Base-by-base conservation (phyloP, 2,329 filamentous ascomycete species). In the Hypoxylon sp. region DNA sequence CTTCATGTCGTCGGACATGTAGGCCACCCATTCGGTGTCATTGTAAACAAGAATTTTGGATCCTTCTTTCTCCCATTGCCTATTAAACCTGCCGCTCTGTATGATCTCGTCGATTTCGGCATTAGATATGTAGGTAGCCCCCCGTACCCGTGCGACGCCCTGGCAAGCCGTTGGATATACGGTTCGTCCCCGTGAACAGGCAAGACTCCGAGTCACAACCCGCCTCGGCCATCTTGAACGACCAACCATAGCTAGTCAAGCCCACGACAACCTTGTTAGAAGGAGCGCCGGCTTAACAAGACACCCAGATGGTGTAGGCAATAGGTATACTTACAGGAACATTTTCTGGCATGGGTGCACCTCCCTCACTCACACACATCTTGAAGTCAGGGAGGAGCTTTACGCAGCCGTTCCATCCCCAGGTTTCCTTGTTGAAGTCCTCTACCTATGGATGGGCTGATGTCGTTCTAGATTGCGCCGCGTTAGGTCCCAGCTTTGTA, bases 1-100 rank as follows among this genome's bases (percentile, higher is more conserved):
- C 25, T 44, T 51, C 30, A 20, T 66, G 2, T 55, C 42, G 6
- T 58, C 57, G 17, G 57, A 57, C 51, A 66, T 67, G 27, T 73
- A 73, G 16, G 64, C 61, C 2, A 71, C 70, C 51, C 66, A 67
- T 12, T 71, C 21, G 1, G 58, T 68, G 11, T 68, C 51, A 27
- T 72, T 63, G 48, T 66, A 68, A 36, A 73, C 63, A 4, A 68
- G 62, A 35, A 70, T 60, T 53, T 71, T 45, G 9, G 50, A 42
- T 15, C 43, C 35, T 38, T 21, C 23, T 12, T 20, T 25, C 8
- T 7, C 34, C 45, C 31, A 46, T 11, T 40, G 43, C n/a, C 35
- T 32, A 8, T 16, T 36, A 7, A 36, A 12, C 9, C 26, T 40
- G 21, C 16, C 25, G 8, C 37, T 25, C n/a, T 37, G 7, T 15